phyloP scores from a whole-genome alignment of 2,329 filamentous ascomycete species.

The Trichoderma harzianum region DNA sequence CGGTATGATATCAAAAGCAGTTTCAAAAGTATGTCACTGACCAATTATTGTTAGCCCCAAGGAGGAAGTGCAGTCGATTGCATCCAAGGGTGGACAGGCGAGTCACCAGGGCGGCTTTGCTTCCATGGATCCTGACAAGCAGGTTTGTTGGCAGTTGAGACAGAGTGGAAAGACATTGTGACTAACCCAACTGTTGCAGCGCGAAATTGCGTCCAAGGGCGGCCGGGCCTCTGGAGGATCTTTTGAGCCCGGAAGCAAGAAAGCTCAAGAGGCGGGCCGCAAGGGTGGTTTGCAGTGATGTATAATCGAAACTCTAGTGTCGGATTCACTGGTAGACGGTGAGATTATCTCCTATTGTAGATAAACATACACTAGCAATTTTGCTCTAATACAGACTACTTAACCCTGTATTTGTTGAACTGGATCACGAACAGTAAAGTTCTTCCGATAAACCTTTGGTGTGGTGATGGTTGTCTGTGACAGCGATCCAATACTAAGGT shows the following conservation, averaged over 20 bases:
- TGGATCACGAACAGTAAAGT: too few relatives aligned
- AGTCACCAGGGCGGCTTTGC: conserved; percentile 39
- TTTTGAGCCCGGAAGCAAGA: conserved; percentile 52
- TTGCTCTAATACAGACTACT: background rate
- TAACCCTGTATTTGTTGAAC: background rate
- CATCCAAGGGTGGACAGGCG: conserved; percentile 39
- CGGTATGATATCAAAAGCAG: conserved; percentile 17
- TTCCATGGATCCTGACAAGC: conserved; percentile 40
- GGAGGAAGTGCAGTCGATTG: conserved; percentile 44
- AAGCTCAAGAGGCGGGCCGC: conserved; percentile 50
- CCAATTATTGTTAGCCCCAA: conserved; percentile 25
- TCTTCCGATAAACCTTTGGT: too few relatives aligned
- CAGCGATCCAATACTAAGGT: too few relatives aligned
- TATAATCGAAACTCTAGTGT: background rate
- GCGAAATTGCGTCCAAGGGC: conserved; percentile 53
- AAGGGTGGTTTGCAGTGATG: conserved; percentile 43
- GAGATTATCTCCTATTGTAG: background rate
- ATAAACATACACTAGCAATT: background rate
- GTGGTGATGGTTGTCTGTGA: too few relatives aligned
- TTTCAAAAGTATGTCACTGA: background rate
- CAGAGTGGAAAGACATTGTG: background rate
- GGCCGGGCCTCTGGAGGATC: conserved; percentile 51
- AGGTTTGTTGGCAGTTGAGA: conserved; percentile 29
- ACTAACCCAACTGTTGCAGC: conserved; percentile 31
- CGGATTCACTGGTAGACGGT: background rate